Base-by-base conservation (phyloP, 2,329 filamentous ascomycete species). In the Diaporthe sp. region DNA sequence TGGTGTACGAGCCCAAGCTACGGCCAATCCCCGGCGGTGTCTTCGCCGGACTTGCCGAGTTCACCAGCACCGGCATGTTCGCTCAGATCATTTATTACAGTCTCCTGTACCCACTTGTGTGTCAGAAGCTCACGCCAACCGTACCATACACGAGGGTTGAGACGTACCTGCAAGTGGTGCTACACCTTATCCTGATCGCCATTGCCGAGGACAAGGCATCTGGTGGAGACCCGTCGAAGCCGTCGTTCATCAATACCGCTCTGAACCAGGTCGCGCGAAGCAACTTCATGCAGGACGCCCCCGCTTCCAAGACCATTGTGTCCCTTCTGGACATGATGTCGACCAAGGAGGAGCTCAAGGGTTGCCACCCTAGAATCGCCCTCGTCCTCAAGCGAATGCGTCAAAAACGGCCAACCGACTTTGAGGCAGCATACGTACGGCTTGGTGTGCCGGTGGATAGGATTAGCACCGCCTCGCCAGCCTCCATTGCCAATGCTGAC, bases 1-100 rank as follows among this genome's bases (percentile, higher is more conserved):
- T 98, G 75, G 95, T 98, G 3, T 98, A 95, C 81, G 96, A 98
- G 83, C 96, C 97, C 0, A 95, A 92, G 79, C 88, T 98, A 64
- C 91, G 92, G 25, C 89, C 91, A 15, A 95, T 98, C 71, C 86
- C 89, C 1, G 92, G 91, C 0, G 96, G 97, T 1, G 88, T 94
- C 1, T 99, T 98, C 83, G 87, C 91, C 67, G 87, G 92, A 71
- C 88, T 99, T 40, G 88, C 93, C n/a, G 87, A 87, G 3, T 97
- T 98, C 80, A 98, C 95, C 1, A 89, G 90, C 78, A 96, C 95
- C 4, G 91, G 94, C 74, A 89, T 98, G 77, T 99, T 99, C 82
- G 93, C 93, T 13, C 95, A 98, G 81, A 91, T 98, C 76, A 91
- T 98, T 67, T 97, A 96, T 84, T 97, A 97, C 82, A 93, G 94